phyloP scores from a whole-genome alignment of 164 flowering plant genomes.

The Pachysandra terminalis region DNA sequence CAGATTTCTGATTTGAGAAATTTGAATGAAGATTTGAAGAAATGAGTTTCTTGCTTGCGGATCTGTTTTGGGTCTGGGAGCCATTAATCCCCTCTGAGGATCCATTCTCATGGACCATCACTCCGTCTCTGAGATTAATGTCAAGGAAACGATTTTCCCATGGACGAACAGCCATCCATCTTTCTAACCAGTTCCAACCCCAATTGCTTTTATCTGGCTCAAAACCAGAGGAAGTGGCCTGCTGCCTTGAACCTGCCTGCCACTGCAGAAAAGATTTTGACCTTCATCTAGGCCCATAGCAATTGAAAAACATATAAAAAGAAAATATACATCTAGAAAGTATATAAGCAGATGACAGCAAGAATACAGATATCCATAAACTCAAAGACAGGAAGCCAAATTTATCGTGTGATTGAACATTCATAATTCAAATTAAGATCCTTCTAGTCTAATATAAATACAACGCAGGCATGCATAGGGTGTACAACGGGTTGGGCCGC shows the following conservation, averaged over 20 bases:
- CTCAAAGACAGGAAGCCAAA: not conserved
- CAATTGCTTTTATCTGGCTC: conserved; percentile 96
- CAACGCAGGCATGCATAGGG: no score
- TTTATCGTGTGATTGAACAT: not conserved
- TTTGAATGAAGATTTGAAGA: conserved; percentile 31
- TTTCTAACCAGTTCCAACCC: conserved; percentile 99
- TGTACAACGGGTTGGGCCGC: no score
- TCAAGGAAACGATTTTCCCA: conserved; percentile 97
- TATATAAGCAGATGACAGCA: not conserved
- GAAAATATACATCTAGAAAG: not conserved
- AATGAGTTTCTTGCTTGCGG: conserved; percentile 43
- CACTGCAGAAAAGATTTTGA: conserved; percentile 50
- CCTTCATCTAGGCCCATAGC: not conserved
- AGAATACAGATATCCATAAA: not conserved
- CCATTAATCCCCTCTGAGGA: conserved; percentile 40
- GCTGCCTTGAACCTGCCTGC: conserved; percentile 95
- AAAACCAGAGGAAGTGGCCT: conserved; percentile 50
- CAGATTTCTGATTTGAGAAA: conserved; percentile 42
- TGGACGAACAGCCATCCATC: conserved; percentile 99
- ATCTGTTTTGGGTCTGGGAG: conserved; percentile 30
- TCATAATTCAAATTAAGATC: not conserved
- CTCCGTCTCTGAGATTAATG: conserved; percentile 72
- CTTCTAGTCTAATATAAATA: not conserved
- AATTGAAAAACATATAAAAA: not conserved
- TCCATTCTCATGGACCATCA: conserved; percentile 44